These are phyloP conservation scores for Salvia miltiorrhiza DNA, from an alignment of 257 asterid genomes.

Conservation along the genomic window DNA sequence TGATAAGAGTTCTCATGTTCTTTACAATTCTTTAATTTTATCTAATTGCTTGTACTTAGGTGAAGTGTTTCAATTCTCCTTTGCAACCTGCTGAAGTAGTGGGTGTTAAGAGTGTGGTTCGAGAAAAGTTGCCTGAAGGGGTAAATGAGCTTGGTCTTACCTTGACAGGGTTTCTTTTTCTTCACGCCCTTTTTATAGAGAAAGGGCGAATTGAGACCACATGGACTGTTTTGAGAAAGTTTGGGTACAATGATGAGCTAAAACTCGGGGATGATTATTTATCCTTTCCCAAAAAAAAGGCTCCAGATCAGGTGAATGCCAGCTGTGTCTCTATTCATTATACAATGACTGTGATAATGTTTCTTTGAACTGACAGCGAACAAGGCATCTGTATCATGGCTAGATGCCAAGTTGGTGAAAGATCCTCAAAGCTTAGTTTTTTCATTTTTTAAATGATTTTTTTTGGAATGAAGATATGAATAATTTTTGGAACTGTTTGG, in stretches of 20 bases:
- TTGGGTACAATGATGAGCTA: constrained; percentile 83
- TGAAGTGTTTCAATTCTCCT: constrained; percentile 89
- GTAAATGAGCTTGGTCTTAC: constrained; percentile 88
- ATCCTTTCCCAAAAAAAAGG: constrained; percentile 64
- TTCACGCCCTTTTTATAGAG: constrained; percentile 94
- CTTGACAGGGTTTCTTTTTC: constrained; percentile 83
- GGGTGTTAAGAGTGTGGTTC: constrained; percentile 84
- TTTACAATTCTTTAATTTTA: constrained; percentile 4
- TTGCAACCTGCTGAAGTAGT: constrained; percentile 85
- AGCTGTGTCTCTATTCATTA: constrained; percentile 1
- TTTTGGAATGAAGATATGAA: constrained; percentile 5
- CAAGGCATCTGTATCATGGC: background rate
- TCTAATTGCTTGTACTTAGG: constrained; percentile 40
- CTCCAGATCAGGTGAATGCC: constrained; percentile 86
- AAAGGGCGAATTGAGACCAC: constrained; percentile 88
- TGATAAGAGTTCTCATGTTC: background rate
- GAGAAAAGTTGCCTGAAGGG: constrained; percentile 87
- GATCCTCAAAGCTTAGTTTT: background rate
- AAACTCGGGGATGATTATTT: constrained; percentile 72
- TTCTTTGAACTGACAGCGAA: background rate
- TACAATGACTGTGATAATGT: constrained; percentile 5
- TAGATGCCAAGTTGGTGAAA: background rate
- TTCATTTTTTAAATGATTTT: background rate
- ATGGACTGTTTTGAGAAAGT: constrained; percentile 91
- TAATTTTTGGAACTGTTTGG: background rate